Base-by-base conservation (phyloP, 140 eudicot species). In the Flaveria floridana region DNA sequence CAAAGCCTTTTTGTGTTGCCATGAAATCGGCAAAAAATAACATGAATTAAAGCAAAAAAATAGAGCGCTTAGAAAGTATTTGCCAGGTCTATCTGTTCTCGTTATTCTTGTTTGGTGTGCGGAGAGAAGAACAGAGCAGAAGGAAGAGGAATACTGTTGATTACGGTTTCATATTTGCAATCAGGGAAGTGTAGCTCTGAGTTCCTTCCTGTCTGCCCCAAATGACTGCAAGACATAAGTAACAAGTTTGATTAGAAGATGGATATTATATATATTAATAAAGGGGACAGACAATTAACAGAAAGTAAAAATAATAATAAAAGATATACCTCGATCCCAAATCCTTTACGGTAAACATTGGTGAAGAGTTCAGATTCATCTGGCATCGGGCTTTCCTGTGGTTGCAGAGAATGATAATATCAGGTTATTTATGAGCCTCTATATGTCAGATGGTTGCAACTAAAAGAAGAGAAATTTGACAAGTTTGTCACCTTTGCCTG, bases 171-270 rank as follows among this genome's bases (percentile, higher is more conserved):
- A 26, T 79, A 21, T 72, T 63, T 75, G 80, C 82, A 67, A 78
- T 93, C 80, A 94, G 2, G 99, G 96, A 67, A 94, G 96, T 57
- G 77, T 76, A 34, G 91, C 66, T 86, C 89, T 88, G 42, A 90
- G 42, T 75, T 87, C 97, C 84, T 94, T 94, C 83, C 90, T 85
- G 80, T 94, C 99, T 8, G 95, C 88, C 70, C 99, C 99, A 77
- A 82, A 94, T 6, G 88, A 82, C 96, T 90, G 91, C 85, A 87
- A 55, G 9, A 68, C 48, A 71, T 21, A 6, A 61, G 70, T 65
- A 65, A 65, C 51, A 65, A 34, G 50, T 65, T 14, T 10, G 37
- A 18, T 41, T 18, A 53, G 20, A 39, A 68, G 34, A 46, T 13
- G 50, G 1, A 6, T 11, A 20, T 4, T 3, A 11, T 9, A 19